A percentile compares a stretch with the other conserved stretches of the same genome.
Evolutionary conservation across 345 rosid species (phyloP).

Genomic region (Citrus unshiu): DNA sequence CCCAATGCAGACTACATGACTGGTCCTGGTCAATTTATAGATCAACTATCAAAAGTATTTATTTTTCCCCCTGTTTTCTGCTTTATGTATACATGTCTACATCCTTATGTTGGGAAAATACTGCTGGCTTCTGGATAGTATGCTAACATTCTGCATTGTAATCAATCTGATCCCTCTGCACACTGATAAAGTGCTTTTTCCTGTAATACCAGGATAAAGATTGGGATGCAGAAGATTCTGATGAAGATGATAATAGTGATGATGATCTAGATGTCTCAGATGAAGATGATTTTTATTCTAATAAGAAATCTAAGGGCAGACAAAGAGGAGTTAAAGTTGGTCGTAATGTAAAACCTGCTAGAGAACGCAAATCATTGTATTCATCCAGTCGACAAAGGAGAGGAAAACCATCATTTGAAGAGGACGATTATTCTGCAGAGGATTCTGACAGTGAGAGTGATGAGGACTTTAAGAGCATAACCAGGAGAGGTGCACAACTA

Average conservation of each 20-base stretch:
- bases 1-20: background rate
- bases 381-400: slow-evolving; percentile 49
- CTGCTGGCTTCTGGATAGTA: background rate
- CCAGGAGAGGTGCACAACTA: slow-evolving; percentile 58
- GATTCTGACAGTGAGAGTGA: slow-evolving; percentile 63
- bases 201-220: slow-evolving; percentile 49
- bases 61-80: background rate
- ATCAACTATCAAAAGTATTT: background rate
- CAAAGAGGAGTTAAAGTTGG: slow-evolving; percentile 52
- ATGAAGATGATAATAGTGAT: slow-evolving; percentile 61
- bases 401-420: slow-evolving; percentile 66
- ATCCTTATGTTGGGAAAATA: background rate
- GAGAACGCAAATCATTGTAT: slow-evolving; percentile 45
- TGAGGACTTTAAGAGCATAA: slow-evolving; percentile 54
- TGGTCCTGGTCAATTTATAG: background rate
- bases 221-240: slow-evolving; percentile 77
- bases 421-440: slow-evolving; percentile 64
- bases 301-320: slow-evolving; percentile 57
- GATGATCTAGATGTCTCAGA: slow-evolving; percentile 65
- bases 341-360: slow-evolving; percentile 40
- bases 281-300: slow-evolving; percentile 66
- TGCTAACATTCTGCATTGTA: background rate
- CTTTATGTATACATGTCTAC: background rate
- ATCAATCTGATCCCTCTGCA: background rate
- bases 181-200: slow-evolving; percentile 4